Conservation (phyloP, 2,329 filamentous ascomycete genomes). For the Cladosporium austrohemisphaericum region DNA sequence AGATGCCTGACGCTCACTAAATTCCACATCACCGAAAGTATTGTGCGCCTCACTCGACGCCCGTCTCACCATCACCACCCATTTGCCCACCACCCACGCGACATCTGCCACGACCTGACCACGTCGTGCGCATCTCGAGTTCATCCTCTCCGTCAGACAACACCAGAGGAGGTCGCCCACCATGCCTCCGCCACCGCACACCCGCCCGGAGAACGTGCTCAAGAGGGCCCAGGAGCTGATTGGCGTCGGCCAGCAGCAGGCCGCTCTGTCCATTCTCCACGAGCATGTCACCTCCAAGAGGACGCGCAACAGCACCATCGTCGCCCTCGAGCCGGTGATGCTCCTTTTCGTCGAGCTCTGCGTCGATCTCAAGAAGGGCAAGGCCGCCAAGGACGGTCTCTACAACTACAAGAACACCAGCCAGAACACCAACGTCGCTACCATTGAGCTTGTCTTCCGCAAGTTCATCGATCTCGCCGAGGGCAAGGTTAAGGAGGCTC, state of each 20-base stretch:
- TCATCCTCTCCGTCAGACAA: constrained; percentile 11
- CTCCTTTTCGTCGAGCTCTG: constrained; percentile 94
- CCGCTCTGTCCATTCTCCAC: constrained; percentile 90
- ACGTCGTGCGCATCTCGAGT: constrained; percentile 14
- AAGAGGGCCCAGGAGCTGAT: constrained; percentile 98
- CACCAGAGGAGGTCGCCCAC: constrained; percentile 34
- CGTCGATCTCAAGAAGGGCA: constrained; percentile 96
- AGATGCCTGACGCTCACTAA: constrained; percentile 2
- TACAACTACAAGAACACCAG: constrained; percentile 99
- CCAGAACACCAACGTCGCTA: constrained; percentile 97
- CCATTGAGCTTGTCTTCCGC: constrained; percentile 96
- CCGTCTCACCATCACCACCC: constrained; percentile 7
- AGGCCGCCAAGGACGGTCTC: constrained; percentile 95
- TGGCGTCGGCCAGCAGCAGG: constrained; percentile 88
- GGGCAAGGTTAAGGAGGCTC: constrained; percentile 91
- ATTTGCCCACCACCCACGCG: constrained; percentile 9
- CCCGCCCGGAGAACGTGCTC: constrained; percentile 98
- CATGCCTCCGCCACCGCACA: constrained; percentile 93
- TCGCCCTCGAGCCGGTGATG: constrained; percentile 96
- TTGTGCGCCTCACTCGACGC: neutral
- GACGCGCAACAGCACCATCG: constrained; percentile 94
- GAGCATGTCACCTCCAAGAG: constrained; percentile 99
- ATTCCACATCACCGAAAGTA: neutral
- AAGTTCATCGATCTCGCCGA: constrained; percentile 97
- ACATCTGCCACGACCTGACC: constrained; percentile 16